phyloP scores from a whole-genome alignment of 2,329 filamentous ascomycete species.

The Chaetomium globosum region DNA sequence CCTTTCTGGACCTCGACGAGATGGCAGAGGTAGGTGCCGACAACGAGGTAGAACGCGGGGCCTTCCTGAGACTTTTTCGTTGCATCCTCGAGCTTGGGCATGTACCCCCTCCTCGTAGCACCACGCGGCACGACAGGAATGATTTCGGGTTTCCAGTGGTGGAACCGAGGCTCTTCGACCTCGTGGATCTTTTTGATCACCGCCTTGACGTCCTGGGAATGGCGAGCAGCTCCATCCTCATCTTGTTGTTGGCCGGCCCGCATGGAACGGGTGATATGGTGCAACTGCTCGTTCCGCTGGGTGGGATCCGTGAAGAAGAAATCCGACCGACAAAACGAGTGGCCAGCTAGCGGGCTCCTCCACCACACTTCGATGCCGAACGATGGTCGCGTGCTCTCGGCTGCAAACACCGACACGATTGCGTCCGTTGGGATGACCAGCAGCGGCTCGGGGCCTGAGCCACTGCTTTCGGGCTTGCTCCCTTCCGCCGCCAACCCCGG shows the following conservation, averaged over 20 bases:
- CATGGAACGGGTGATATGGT: constrained; percentile 49
- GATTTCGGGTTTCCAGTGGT: constrained; percentile 46
- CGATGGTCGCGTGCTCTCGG: constrained; percentile 53
- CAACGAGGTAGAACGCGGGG: constrained; percentile 58
- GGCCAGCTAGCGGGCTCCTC: constrained; percentile 48
- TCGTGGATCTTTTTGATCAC: constrained; percentile 53
- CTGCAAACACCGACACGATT: constrained; percentile 56
- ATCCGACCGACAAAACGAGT: constrained; percentile 52
- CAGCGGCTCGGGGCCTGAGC: constrained; percentile 39
- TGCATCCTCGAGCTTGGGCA: constrained; percentile 47
- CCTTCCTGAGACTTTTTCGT: constrained; percentile 52
- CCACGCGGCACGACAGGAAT: constrained; percentile 58
- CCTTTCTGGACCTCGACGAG: constrained; percentile 54
- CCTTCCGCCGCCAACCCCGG: constrained; percentile 44
- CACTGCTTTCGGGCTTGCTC: constrained; percentile 38
- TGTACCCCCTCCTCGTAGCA: constrained; percentile 42
- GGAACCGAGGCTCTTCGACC: constrained; percentile 47
- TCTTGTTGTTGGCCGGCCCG: constrained; percentile 23
- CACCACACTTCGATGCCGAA: constrained; percentile 62
- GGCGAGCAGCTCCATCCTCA: constrained; percentile 42
- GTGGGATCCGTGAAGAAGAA: constrained; percentile 54
- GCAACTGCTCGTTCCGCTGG: constrained; percentile 55
- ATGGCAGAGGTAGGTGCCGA: constrained; percentile 57
- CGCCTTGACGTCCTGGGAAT: constrained; percentile 52
- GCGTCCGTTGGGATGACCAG: constrained; percentile 54